Evolutionary conservation across 1,284 basidiomycete genomes (phyloP).

Genomic region (Cystobasidiaceae sp.): DNA sequence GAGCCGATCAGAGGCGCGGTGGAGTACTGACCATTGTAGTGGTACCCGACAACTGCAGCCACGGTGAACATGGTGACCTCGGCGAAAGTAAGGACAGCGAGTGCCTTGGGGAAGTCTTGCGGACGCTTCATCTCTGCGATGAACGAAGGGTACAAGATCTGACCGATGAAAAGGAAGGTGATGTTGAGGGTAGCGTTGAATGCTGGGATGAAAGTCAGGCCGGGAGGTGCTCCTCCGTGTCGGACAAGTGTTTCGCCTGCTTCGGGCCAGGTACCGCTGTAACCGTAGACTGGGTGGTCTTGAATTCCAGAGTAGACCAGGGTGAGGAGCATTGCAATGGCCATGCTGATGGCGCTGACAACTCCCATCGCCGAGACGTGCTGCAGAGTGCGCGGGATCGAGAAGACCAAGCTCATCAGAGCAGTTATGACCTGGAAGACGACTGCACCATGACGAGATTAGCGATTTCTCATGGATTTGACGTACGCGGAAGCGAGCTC

Average conservation of each 20-base stretch:
- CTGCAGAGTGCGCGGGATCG: slow-evolving; percentile 55
- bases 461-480: not conserved
- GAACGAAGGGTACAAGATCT: slow-evolving; percentile 44
- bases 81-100: slow-evolving; percentile 42
- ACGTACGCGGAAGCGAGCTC: not conserved
- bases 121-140: slow-evolving; percentile 46
- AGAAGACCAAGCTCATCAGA: slow-evolving; percentile 52
- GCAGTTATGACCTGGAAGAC: slow-evolving; percentile 40
- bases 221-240: slow-evolving; percentile 24
- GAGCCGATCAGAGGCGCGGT: slow-evolving; percentile 36
- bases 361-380: slow-evolving; percentile 52
- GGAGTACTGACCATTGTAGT: slow-evolving; percentile 42
- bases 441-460: slow-evolving; percentile 16
- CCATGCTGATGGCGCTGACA: slow-evolving; percentile 53
- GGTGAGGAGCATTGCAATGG: slow-evolving; percentile 55
- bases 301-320: slow-evolving; percentile 57
- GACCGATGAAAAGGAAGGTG: slow-evolving; percentile 40
- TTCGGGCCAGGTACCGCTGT: slow-evolving; percentile 21
- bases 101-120: slow-evolving; percentile 46
- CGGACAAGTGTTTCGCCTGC: slow-evolving; percentile 3
- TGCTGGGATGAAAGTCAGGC: slow-evolving; percentile 42
- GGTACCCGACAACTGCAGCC: slow-evolving; percentile 37
- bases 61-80: slow-evolving; percentile 43
- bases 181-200: slow-evolving; percentile 45
- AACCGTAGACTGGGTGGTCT: slow-evolving; percentile 47